A percentile compares a stretch with the other conserved stretches of the same genome.
Conservation (phyloP, 768 basidiomycete species). For the Lentinula raphanica region DNA sequence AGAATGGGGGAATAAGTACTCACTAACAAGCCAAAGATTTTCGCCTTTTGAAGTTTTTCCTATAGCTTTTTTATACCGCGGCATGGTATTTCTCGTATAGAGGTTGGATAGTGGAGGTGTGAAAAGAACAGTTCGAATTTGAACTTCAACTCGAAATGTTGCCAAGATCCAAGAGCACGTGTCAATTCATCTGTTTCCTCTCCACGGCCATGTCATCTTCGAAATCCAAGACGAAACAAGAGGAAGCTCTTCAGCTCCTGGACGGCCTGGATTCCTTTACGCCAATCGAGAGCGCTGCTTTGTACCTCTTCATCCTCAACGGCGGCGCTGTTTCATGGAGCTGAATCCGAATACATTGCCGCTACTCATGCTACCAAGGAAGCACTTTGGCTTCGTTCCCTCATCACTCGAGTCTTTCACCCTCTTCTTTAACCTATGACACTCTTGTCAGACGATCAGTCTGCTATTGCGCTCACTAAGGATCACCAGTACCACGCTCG, state of each 20-base stretch:
- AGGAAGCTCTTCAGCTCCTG: conserved; percentile 89
- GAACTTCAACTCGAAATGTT: background rate
- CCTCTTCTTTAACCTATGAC: background rate
- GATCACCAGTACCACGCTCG: conserved; percentile 21
- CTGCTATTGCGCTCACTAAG: conserved; percentile 15
- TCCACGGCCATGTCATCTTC: conserved; percentile 13
- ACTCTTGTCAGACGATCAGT: conserved; percentile 24
- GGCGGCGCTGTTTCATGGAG: conserved; percentile 37
- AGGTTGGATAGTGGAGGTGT: too few species aligned
- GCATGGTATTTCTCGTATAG: too few species aligned
- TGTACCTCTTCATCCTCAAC: conserved; percentile 20
- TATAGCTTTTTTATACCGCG: background rate
- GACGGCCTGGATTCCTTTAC: conserved; percentile 89
- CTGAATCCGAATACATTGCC: conserved; percentile 62
- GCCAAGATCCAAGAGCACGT: background rate
- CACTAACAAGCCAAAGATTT: background rate
- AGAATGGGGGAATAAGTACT: background rate
- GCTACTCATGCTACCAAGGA: conserved; percentile 20
- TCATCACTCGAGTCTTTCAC: conserved; percentile 15
- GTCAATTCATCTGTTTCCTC: background rate
- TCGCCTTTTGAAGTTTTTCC: background rate
- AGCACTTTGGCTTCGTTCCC: conserved; percentile 23
- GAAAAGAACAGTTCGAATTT: too few species aligned
- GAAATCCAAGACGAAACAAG: conserved; percentile 70
- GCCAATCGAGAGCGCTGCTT: conserved; percentile 24